Evolutionary conservation across 371 early-diverging fungal species (phyloP).

Genomic region (Dinochytrium kinnereticum): DNA sequence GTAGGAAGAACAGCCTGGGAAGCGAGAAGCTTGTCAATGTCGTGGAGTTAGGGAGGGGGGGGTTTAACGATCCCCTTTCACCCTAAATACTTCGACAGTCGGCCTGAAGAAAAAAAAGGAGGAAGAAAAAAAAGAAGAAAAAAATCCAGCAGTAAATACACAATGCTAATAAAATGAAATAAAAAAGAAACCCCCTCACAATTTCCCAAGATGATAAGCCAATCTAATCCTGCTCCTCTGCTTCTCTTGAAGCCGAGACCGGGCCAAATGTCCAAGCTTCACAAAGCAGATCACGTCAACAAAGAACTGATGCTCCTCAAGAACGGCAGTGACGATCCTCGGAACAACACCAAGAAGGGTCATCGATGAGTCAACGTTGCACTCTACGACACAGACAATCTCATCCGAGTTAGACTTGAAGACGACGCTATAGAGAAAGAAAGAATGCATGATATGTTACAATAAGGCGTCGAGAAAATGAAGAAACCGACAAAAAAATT

Average conservation of each 20-base stretch:
- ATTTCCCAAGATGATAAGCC: constrained; percentile 48
- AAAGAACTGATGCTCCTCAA: constrained; percentile 76
- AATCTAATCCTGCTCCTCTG: constrained; percentile 45
- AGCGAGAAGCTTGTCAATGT: no score
- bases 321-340: constrained; percentile 67
- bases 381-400: constrained; percentile 17
- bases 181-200: constrained; percentile 40
- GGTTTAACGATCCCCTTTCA: no score
- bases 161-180: no score
- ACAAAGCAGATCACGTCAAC: constrained; percentile 75
- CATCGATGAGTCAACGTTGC: constrained; percentile 18
- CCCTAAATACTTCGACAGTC: constrained; percentile 11
- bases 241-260: constrained; percentile 53
- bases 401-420: background rate
- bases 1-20: no score
- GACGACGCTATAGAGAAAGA: constrained; percentile 21
- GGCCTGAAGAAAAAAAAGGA: constrained; percentile 6
- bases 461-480: background rate
- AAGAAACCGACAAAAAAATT: no score
- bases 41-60: no score
- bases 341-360: constrained; percentile 47
- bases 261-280: constrained; percentile 63
- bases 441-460: background rate
- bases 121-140: background rate
- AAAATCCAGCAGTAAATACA: constrained; percentile 1